Percentiles rank a stretch among this genome's conserved stretches.
Conservation (phyloP, 2,329 filamentous ascomycete genomes). For the Mariannaea elegans region DNA sequence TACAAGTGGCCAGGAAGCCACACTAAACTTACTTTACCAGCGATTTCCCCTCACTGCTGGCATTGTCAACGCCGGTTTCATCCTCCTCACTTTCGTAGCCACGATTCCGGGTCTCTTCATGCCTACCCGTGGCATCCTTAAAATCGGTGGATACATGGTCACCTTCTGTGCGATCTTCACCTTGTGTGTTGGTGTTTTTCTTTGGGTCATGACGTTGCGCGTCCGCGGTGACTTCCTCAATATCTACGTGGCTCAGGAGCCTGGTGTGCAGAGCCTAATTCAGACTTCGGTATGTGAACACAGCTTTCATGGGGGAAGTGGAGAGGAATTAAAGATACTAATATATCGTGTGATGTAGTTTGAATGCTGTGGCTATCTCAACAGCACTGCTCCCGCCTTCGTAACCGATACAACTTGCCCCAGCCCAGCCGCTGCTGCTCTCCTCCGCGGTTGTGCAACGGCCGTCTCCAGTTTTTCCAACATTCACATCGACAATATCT, state of each 20-base stretch:
- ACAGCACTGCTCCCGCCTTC: conserved; percentile 77
- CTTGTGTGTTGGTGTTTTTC: conserved; percentile 69
- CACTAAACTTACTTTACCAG: conserved; percentile 61
- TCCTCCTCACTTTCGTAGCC: conserved; percentile 74
- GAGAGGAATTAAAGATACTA: background rate
- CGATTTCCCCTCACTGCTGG: conserved; percentile 69
- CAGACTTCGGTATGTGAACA: conserved; percentile 68
- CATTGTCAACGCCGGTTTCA: conserved; percentile 75
- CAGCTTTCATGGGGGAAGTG: background rate
- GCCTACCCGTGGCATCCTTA: conserved; percentile 74
- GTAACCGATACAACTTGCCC: conserved; percentile 73
- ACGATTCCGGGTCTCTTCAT: conserved; percentile 78
- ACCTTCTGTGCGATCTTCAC: conserved; percentile 71
- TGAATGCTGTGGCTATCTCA: conserved; percentile 81
- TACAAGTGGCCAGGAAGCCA: conserved; percentile 57
- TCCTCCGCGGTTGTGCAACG: conserved; percentile 74
- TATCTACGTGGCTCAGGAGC: conserved; percentile 68
- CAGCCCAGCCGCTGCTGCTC: conserved; percentile 74
- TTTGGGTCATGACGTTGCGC: conserved; percentile 79
- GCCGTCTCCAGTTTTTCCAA: conserved; percentile 76
- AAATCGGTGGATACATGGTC: conserved; percentile 72
- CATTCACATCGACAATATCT: conserved; percentile 76
- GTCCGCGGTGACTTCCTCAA: conserved; percentile 69
- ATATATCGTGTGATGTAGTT: conserved; percentile 60
- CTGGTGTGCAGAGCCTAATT: conserved; percentile 70